These are phyloP conservation scores for Xylaria arbuscula DNA, from an alignment of 2,329 filamentous ascomycete species.

Conservation along the genomic window DNA sequence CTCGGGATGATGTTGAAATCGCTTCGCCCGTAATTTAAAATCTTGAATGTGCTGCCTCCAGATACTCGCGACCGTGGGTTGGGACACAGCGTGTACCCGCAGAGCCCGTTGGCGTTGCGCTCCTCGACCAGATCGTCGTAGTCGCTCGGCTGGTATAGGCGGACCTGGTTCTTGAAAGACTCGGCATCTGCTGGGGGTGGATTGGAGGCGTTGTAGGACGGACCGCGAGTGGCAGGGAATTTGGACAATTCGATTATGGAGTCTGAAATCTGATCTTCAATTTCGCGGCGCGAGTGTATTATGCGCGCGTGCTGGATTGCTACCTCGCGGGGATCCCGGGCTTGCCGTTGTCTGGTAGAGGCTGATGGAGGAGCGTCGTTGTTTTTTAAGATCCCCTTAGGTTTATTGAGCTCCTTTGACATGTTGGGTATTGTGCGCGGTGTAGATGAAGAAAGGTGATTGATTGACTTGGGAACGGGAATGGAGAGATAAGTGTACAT, in stretches of 20 bases:
- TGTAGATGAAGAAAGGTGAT: neutral
- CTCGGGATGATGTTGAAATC: slow-evolving; percentile 75
- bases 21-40: slow-evolving; percentile 64
- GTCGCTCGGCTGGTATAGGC: slow-evolving; percentile 84
- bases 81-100: slow-evolving; percentile 85
- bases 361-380: slow-evolving; percentile 57
- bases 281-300: slow-evolving; percentile 83
- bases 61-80: slow-evolving; percentile 68
- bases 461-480: neutral
- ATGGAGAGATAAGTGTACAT: neutral
- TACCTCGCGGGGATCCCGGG: slow-evolving; percentile 65
- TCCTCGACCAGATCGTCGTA: slow-evolving; percentile 91
- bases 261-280: slow-evolving; percentile 78
- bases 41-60: slow-evolving; percentile 73
- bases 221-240: slow-evolving; percentile 56
- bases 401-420: slow-evolving; percentile 43
- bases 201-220: slow-evolving; percentile 49
- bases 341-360: slow-evolving; percentile 49
- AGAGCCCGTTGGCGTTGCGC: slow-evolving; percentile 83
- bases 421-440: slow-evolving; percentile 20
- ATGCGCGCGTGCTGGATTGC: slow-evolving; percentile 85
- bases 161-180: slow-evolving; percentile 73
- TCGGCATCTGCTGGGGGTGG: slow-evolving; percentile 68
- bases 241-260: slow-evolving; percentile 77
- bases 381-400: slow-evolving; percentile 72